Base-by-base conservation (phyloP, 2,329 filamentous ascomycete genomes). In the Paraphoma chrysanthemicola region DNA sequence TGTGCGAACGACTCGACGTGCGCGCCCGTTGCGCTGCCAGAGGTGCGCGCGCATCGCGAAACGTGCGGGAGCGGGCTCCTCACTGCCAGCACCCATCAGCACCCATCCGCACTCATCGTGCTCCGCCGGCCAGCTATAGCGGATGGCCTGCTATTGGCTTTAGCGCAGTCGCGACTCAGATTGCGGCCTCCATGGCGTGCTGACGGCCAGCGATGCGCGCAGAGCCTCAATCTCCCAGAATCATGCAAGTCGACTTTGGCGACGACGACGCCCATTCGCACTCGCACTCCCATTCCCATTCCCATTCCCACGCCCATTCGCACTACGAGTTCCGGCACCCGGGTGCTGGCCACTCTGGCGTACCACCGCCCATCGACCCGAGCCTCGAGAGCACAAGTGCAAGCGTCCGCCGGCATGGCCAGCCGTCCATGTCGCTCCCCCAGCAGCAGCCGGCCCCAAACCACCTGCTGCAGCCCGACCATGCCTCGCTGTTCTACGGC, bases 231-330 rank as follows among this genome's bases (percentile, higher is more conserved):
- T 60, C 60, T 42, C 54, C 46, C 58, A 63, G 52, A 68, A 72
- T 62, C 69, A 76, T 77, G 74, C 74, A 77, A 62, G 73, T 76
- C 64, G 73, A 75, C 67, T 77, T 70, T 67, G 68, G 67, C 64
- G 66, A 67, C 42, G 66, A 67, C 48, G 59, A 74, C 60, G 67
- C 59, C 54, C 64, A 73, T 36, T 69, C 74, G 58, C 66, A 62
- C 71, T 51, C 57, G 63, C 59, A 67, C 63, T 60, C 49, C 51
- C 47, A 68, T 62, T 51, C 49, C 53, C 47, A 68, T n/a, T n/a
- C n/a, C n/a, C n/a, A n/a, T n/a, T n/a, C n/a, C n/a, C n/a, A n/a
- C n/a, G n/a, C n/a, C n/a, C n/a, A n/a, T 62, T 51, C 53, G 43
- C 72, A 75, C 62, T 75, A 74, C 67, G 69, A 77, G 58, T 76